Evolutionary conservation across 2,329 filamentous ascomycete genomes (phyloP).

Genomic region (Purpureocillium takamizusanense): DNA sequence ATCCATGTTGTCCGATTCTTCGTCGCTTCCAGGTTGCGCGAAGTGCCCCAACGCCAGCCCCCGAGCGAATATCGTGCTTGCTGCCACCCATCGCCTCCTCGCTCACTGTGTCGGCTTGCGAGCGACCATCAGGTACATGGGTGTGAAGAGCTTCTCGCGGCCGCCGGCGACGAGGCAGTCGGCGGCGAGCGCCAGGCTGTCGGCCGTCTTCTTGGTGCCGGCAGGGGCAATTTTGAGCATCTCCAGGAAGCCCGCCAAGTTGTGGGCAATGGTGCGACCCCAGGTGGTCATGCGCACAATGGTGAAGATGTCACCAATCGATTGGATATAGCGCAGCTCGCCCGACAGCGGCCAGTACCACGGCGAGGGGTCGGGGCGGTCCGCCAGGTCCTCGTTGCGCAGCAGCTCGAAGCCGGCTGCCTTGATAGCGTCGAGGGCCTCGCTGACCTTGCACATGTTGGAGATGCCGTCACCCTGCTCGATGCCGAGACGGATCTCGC

Average conservation of each 20-base stretch:
- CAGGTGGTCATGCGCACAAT: conserved; percentile 83
- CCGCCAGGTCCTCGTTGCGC: conserved; percentile 78
- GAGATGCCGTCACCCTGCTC: conserved; percentile 95
- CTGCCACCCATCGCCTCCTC: no score
- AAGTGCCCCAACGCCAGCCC: no score
- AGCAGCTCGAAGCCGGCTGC: conserved; percentile 78
- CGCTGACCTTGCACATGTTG: conserved; percentile 87
- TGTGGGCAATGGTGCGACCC: conserved; percentile 68
- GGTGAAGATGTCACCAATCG: conserved; percentile 70
- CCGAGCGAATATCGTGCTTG: no score
- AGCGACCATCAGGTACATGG: conserved; percentile 96
- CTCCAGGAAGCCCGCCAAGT: conserved; percentile 70
- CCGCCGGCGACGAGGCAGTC: conserved; percentile 84
- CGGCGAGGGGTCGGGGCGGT: conserved; percentile 63
- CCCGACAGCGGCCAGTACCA: conserved; percentile 95
- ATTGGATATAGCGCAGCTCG: conserved; percentile 73
- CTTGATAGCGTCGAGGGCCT: conserved; percentile 75
- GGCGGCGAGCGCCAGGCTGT: conserved; percentile 72
- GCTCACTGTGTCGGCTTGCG: conserved; percentile 56
- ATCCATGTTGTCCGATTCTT: no score
- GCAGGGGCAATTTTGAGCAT: conserved; percentile 63
- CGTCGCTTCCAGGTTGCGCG: no score
- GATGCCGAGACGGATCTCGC: conserved; percentile 85
- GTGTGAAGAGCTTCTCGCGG: conserved; percentile 86
- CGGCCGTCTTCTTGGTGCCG: conserved; percentile 90